Evolutionary conservation across 306 rosid species (phyloP).

Genomic region (Begonia peltatifolia): DNA sequence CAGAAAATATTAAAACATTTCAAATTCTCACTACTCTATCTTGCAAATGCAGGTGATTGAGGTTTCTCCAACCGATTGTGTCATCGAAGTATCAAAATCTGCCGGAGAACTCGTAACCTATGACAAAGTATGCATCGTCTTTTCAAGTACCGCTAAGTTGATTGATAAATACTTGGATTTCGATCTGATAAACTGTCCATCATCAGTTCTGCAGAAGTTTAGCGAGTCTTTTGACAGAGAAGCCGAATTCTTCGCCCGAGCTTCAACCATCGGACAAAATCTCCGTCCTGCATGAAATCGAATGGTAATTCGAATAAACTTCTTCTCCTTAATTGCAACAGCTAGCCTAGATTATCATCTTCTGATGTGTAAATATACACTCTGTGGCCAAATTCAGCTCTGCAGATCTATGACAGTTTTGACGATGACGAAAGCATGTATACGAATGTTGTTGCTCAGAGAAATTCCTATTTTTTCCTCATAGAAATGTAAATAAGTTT

Average conservation of each 20-base stretch:
- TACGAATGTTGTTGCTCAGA: no score
- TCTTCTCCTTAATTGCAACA: no score
- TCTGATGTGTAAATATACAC: no score
- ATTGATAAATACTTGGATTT: conserved; percentile 1
- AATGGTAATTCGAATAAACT: no score
- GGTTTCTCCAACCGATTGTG: conserved; percentile 71
- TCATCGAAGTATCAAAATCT: conserved; percentile 58
- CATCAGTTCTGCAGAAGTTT: conserved; percentile 63
- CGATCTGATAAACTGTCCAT: conserved; percentile 9
- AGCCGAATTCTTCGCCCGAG: conserved; percentile 20
- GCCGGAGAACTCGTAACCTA: conserved; percentile 44
- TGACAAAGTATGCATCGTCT: conserved; percentile 26
- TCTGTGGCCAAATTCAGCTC: no score
- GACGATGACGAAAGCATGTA: no score
- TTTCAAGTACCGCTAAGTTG: not conserved
- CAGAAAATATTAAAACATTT: not conserved
- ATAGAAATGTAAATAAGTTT: no score
- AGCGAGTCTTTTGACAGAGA: conserved; percentile 35
- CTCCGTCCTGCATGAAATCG: no score
- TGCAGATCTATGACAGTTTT: no score
- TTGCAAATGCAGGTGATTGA: conserved; percentile 49
- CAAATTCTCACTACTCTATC: conserved; percentile 4
- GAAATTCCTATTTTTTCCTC: no score
- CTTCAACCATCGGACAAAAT: no score
- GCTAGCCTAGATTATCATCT: no score